These are phyloP conservation scores for Camellia sinensis DNA, from an alignment of 148 eudicot genomes.

Conservation along the genomic window DNA sequence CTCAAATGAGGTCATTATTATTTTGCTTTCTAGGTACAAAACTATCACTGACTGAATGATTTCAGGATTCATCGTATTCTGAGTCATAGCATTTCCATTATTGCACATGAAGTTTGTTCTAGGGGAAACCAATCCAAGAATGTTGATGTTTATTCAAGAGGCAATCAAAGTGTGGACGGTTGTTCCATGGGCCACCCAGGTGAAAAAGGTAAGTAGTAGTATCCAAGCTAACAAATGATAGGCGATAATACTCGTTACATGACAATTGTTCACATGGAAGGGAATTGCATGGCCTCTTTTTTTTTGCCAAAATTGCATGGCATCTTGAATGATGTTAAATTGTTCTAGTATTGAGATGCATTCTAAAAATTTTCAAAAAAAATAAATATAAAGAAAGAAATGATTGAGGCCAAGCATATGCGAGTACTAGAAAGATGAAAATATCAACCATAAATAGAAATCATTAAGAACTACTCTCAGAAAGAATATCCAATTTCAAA, in stretches of 20 bases:
- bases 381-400: neutral
- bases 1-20: neutral
- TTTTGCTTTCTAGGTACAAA: neutral
- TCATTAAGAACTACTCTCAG: too few relatives aligned
- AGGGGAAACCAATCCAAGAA: neutral
- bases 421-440: neutral
- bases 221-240: too few relatives aligned
- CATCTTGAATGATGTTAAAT: neutral
- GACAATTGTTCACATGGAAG: too few relatives aligned
- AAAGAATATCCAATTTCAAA: neutral
- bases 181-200: neutral
- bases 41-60: too few relatives aligned
- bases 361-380: neutral
- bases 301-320: neutral
- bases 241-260: neutral
- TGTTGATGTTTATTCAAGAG: neutral
- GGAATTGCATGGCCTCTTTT: neutral
- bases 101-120: too few relatives aligned
- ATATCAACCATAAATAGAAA: neutral
- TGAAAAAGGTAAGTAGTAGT: neutral
- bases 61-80: too few relatives aligned
- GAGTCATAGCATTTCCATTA: too few relatives aligned
- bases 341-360: neutral
- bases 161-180: neutral
- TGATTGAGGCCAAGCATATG: neutral